Percentiles rank a stretch among this genome's conserved stretches.
These are phyloP conservation scores for Debaryomycetaceae sp. DNA, from an alignment of 1,139 yeast species.

Conservation along the genomic window DNA sequence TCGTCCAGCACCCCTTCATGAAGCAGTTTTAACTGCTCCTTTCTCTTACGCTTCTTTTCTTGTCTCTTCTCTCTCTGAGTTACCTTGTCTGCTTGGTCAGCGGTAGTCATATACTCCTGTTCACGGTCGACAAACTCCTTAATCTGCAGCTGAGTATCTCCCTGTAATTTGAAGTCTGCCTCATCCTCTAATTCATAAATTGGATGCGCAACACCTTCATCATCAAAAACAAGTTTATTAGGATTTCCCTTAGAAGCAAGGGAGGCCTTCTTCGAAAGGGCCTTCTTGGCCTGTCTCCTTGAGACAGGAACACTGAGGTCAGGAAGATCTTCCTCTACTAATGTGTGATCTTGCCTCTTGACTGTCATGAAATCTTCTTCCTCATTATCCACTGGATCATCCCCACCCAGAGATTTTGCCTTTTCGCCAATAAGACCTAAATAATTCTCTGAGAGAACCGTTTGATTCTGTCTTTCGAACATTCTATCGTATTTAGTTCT, in stretches of 20 bases:
- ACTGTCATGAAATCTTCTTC: constrained; percentile 76
- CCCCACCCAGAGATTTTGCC: constrained; percentile 26
- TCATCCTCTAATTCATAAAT: constrained; percentile 88
- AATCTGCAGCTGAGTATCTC: constrained; percentile 71
- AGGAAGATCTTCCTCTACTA: constrained; percentile 65
- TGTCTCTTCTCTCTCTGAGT: constrained; percentile 78
- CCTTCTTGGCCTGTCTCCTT: constrained; percentile 83
- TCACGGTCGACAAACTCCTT: constrained; percentile 64
- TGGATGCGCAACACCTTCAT: constrained; percentile 89
- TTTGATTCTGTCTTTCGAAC: constrained; percentile 94
- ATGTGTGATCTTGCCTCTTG: constrained; percentile 69
- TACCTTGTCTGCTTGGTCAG: constrained; percentile 75
- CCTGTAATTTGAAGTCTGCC: constrained; percentile 75
- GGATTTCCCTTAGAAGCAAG: constrained; percentile 64
- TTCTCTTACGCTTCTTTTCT: constrained; percentile 86
- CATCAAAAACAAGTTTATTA: constrained; percentile 82
- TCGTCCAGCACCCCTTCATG: constrained; percentile 39
- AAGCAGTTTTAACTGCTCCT: constrained; percentile 64
- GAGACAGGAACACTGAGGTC: constrained; percentile 63
- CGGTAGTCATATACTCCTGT: constrained; percentile 59
- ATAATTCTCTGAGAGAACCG: constrained; percentile 86
- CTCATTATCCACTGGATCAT: constrained; percentile 44
- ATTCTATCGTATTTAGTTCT: constrained; percentile 91
- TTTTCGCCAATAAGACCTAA: constrained; percentile 58
- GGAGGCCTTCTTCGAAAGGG: constrained; percentile 82